Conservation (phyloP, 345 rosid genomes). For the Hevea brasiliensis region DNA sequence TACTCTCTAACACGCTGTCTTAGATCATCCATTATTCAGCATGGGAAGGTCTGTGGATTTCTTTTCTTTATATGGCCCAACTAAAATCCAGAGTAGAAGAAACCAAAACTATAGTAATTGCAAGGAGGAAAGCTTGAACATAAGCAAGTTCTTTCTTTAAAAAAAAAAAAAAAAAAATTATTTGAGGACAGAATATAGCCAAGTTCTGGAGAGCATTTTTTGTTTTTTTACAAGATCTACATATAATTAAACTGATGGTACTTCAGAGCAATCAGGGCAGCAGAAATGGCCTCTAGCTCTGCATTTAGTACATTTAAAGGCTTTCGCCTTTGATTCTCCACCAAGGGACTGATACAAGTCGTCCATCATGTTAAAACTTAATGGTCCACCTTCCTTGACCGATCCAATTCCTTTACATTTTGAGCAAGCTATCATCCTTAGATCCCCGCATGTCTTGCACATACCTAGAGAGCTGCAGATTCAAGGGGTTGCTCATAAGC, state of each 20-base stretch:
- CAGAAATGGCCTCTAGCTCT: slow-evolving; percentile 69
- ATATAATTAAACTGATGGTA: slow-evolving; percentile 22
- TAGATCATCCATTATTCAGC: no score
- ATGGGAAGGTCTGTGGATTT: neutral
- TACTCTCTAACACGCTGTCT: no score
- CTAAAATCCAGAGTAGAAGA: no score
- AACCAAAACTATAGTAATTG: no score
- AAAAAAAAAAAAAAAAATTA: no score
- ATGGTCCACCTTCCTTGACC: slow-evolving; percentile 50
- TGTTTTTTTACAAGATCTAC: neutral
- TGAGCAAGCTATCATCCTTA: slow-evolving; percentile 71
- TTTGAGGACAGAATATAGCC: neutral
- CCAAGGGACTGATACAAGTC: slow-evolving; percentile 42
- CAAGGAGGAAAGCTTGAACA: no score
- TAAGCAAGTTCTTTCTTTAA: no score
- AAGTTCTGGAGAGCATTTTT: neutral
- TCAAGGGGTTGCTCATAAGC: neutral
- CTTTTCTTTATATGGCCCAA: neutral
- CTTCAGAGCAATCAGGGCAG: slow-evolving; percentile 66
- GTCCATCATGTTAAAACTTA: slow-evolving; percentile 47
- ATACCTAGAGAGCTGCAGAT: slow-evolving; percentile 71
- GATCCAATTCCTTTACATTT: slow-evolving; percentile 74
- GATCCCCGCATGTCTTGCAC: slow-evolving; percentile 84
- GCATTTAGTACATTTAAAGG: slow-evolving; percentile 51
- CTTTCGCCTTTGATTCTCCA: slow-evolving; percentile 31